phyloP scores from a whole-genome alignment of 495 filamentous ascomycete species.

The Mytilinidion resinicola region DNA sequence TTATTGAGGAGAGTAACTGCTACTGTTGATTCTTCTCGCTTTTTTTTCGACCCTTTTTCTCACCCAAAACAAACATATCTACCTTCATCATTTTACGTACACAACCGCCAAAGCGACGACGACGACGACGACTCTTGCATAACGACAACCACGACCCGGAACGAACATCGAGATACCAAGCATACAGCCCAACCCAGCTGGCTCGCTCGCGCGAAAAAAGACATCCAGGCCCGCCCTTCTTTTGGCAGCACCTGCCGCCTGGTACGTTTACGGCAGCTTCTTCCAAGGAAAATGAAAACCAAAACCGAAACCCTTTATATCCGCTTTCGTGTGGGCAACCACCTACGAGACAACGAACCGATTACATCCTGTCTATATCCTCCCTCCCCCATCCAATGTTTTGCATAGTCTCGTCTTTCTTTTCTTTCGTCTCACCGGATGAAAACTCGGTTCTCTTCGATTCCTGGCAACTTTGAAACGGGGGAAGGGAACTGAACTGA shows the following conservation, averaged over 20 bases:
- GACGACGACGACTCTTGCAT: slow-evolving; percentile 15
- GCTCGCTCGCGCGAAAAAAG: background rate
- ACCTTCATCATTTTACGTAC: background rate
- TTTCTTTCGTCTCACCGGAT: background rate
- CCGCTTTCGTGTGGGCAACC: background rate
- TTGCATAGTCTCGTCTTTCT: slow-evolving; percentile 15
- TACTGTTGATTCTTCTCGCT: background rate
- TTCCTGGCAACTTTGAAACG: too few relatives aligned
- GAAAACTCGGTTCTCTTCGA: too few relatives aligned
- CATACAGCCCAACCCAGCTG: background rate
- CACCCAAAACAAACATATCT: slow-evolving; percentile 1
- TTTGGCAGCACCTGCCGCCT: too few relatives aligned
- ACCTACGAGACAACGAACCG: slow-evolving; percentile 4
- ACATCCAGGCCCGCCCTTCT: too few relatives aligned
- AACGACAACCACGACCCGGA: slow-evolving; percentile 8
- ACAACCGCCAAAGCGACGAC: background rate
- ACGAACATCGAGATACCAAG: slow-evolving; percentile 17
- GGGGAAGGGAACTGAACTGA: too few relatives aligned
- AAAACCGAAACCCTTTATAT: too few relatives aligned
- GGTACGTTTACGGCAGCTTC: too few relatives aligned
- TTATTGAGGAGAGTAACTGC: background rate
- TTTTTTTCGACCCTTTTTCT: background rate
- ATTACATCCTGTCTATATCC: slow-evolving; percentile 8
- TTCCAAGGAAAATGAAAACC: too few relatives aligned
- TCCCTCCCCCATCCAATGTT: background rate